phyloP scores from a whole-genome alignment of 768 basidiomycete genomes.

The Mycena pura region DNA sequence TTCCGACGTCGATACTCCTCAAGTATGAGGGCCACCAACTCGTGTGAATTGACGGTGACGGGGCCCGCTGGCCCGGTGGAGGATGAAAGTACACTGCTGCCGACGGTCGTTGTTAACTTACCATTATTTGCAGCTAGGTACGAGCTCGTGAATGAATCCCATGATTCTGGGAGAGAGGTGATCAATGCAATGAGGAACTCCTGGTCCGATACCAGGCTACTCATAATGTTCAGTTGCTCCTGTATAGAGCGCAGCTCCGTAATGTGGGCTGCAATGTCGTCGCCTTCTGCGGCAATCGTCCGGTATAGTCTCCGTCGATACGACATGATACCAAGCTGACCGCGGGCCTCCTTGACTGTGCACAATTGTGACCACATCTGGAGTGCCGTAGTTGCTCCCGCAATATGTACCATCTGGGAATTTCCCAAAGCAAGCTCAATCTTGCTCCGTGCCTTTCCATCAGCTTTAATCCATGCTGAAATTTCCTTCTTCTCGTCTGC shows the following conservation, averaged over 20 bases:
- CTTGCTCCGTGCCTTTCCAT: constrained; percentile 15
- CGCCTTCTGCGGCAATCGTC: constrained; percentile 6
- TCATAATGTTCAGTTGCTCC: constrained; percentile 11
- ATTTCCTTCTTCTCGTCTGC: not conserved
- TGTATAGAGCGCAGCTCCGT: constrained; percentile 3
- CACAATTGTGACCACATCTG: constrained; percentile 10
- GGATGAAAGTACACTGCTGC: not conserved
- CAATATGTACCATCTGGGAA: constrained; percentile 17
- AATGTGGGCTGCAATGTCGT: constrained; percentile 7
- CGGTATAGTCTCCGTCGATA: constrained; percentile 9
- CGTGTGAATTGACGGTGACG: constrained; percentile 2
- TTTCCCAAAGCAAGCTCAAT: constrained; percentile 12
- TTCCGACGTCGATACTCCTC: constrained; percentile 15
- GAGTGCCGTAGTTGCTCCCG: not conserved
- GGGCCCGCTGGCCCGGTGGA: not conserved
- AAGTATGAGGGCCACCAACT: constrained; percentile 15
- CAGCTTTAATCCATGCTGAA: constrained; percentile 2
- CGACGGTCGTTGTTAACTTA: not conserved
- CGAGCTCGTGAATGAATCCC: constrained; percentile 13
- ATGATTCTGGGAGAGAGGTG: constrained; percentile 4
- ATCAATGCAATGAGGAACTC: constrained; percentile 13
- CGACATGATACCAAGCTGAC: constrained; percentile 8
- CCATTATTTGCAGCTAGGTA: constrained; percentile 9
- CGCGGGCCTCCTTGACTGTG: constrained; percentile 7
- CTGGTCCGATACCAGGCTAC: constrained; percentile 12